A percentile compares a stretch with the other conserved stretches of the same genome.
These are phyloP conservation scores for Apocynum venetum DNA, from an alignment of 257 asterid genomes.

Conservation along the genomic window DNA sequence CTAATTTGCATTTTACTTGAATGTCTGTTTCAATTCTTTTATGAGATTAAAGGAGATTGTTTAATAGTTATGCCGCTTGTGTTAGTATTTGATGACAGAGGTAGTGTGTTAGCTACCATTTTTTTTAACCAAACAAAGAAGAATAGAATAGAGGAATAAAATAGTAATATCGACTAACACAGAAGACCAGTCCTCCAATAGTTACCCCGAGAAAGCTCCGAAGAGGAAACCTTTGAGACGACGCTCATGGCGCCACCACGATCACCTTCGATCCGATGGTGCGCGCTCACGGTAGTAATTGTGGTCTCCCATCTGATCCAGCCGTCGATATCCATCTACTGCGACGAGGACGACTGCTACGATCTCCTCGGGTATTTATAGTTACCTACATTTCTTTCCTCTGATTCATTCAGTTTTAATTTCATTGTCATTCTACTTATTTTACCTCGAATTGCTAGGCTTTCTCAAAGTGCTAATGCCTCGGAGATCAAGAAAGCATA, in stretches of 20 bases:
- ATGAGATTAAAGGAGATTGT: no score
- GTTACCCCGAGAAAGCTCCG: neutral
- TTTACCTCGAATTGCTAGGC: slow-evolving; percentile 31
- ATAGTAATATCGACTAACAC: neutral
- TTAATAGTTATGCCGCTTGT: no score
- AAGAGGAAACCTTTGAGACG: neutral
- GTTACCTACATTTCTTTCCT: neutral
- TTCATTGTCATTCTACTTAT: neutral
- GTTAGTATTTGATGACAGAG: no score
- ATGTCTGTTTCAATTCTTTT: no score
- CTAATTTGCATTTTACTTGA: no score
- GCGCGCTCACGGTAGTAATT: slow-evolving; percentile 36
- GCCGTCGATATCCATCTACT: slow-evolving; percentile 76
- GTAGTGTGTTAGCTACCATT: no score
- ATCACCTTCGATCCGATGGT: slow-evolving; percentile 48
- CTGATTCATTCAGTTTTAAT: neutral
- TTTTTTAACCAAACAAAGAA: neutral
- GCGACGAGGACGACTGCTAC: slow-evolving; percentile 93
- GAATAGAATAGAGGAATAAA: neutral
- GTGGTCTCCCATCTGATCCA: slow-evolving; percentile 50
- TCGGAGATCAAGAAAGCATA: slow-evolving; percentile 48
- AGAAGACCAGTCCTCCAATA: neutral
- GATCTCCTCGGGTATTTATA: slow-evolving; percentile 73
- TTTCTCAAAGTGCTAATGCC: slow-evolving; percentile 39
- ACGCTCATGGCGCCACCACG: slow-evolving; percentile 49